phyloP scores from a whole-genome alignment of 768 basidiomycete genomes.

The Harrya chromipes region DNA sequence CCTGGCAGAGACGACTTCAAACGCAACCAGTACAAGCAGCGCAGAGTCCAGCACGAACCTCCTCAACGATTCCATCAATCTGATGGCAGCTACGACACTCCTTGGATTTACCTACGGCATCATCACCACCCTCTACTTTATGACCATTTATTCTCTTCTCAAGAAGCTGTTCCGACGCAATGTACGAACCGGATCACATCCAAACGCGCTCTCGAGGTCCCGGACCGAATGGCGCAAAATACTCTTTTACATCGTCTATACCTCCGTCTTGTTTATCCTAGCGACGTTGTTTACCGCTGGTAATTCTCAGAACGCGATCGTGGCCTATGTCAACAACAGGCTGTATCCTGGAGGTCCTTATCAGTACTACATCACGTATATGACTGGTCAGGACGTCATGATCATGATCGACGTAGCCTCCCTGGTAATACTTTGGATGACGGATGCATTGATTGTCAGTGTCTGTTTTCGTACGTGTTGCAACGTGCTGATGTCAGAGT shows the following conservation, averaged over 20 bases:
- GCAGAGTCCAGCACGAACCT: conserved; percentile 4
- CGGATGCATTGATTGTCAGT: conserved; percentile 29
- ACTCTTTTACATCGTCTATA: conserved; percentile 27
- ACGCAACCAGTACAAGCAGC: conserved; percentile 1
- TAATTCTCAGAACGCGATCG: conserved; percentile 27
- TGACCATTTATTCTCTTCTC: conserved; percentile 16
- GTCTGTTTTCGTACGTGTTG: neutral
- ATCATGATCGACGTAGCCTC: conserved; percentile 22
- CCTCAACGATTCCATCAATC: conserved; percentile 23
- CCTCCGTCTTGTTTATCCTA: conserved; percentile 26
- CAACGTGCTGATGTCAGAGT: neutral
- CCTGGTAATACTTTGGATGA: conserved; percentile 30
- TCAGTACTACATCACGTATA: conserved; percentile 21
- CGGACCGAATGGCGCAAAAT: conserved; percentile 15
- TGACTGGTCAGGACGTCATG: conserved; percentile 23
- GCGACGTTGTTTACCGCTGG: conserved; percentile 27
- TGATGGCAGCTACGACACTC: conserved; percentile 25
- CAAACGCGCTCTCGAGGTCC: conserved; percentile 2
- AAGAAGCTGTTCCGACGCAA: conserved; percentile 16
- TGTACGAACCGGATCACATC: conserved; percentile 2
- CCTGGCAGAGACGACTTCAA: conserved; percentile 7
- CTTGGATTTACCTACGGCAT: conserved; percentile 23
- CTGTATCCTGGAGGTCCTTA: conserved; percentile 26
- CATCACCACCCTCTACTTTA: conserved; percentile 18
- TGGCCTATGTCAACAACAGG: conserved; percentile 31